A percentile compares a stretch with the other conserved stretches of the same genome.
These are phyloP conservation scores for Dendrobium nobile DNA, from an alignment of 106 monocot genomes.

Conservation along the genomic window DNA sequence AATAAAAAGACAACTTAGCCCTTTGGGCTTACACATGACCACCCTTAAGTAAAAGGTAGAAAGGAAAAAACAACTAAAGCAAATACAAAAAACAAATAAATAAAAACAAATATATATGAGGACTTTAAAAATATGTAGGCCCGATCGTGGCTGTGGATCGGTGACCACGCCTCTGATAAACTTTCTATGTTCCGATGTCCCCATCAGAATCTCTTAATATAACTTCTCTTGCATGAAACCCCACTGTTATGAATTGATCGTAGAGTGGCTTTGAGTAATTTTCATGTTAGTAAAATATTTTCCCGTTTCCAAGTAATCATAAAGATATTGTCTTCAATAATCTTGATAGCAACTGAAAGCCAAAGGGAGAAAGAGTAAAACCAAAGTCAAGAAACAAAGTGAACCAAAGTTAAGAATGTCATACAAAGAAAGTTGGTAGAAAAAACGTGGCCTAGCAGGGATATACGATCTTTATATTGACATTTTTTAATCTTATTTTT, in stretches of 20 bases:
- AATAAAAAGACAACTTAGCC: no score
- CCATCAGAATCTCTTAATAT: not conserved
- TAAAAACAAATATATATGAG: no score
- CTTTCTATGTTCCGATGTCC: no score
- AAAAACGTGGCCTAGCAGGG: not conserved
- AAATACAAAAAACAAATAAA: no score
- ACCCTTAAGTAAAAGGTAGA: no score
- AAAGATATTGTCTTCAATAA: not conserved
- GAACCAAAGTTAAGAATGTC: not conserved
- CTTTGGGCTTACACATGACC: no score
- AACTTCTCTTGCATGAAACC: not conserved
- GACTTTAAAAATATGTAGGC: no score
- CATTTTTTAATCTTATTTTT: not conserved
- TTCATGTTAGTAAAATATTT: not conserved
- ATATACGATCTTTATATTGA: not conserved
- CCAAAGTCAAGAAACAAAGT: not conserved
- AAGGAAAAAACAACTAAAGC: no score
- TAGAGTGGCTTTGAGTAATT: not conserved
- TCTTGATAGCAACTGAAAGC: constrained; percentile 1
- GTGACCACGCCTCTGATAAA: no score
- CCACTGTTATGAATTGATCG: not conserved
- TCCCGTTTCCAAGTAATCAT: not conserved
- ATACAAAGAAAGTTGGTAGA: not conserved
- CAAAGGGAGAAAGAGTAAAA: not conserved
- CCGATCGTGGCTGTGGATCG: no score